Evolutionary conservation across 495 filamentous ascomycete genomes (phyloP), one percentile per base, ranked within the genome.

Genomic region (Aspergillus affinis): DNA sequence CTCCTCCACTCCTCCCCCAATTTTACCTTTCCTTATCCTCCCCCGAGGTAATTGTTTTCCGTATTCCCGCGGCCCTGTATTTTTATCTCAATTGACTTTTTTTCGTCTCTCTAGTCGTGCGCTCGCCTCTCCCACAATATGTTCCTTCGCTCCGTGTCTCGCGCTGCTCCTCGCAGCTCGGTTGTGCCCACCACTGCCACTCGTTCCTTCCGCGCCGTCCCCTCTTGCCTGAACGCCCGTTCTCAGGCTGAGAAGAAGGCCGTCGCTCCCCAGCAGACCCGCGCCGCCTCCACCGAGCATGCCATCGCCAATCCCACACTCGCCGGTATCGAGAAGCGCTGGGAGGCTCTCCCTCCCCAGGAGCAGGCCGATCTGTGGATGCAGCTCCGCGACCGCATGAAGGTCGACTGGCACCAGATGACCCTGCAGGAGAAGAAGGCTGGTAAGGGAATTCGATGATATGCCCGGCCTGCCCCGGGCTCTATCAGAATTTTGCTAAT

Each of bases 351-450:
- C 90, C 92, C 92, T 44, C 91, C 93, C 58, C 90, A 95, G 82
- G 94, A 98, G 85, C 94, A 98, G 86, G 94, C 95, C 61, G 94
- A 98, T 72, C 79, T 98, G 66, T 98, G 93, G 93, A 98, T 98
- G 94, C 81, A 88, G 67, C 82, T 98, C 73, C 82, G 94, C 69
- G 94, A 98, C 81, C 88, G 94, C 69, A 98, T 98, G 94, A 98
- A 97, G 90, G 86, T 82, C 63, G 90, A 90, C 76, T 98, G 94
- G 94, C 83, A 88, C 69, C 90, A 97, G 67, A 81, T 98, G 84
- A 98, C 94, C 29, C 46, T 93, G 63, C 86, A 91, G 76, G 94
- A 98, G 84, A 97, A 98, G 90, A 97, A 95, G 82, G 95, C 94
- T 70, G 93, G 94, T 98, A 26, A 29, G 57, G 20, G 6, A 21